Base-by-base conservation (phyloP, 805 yeast genomes). In the Candida nonsorbophila region DNA sequence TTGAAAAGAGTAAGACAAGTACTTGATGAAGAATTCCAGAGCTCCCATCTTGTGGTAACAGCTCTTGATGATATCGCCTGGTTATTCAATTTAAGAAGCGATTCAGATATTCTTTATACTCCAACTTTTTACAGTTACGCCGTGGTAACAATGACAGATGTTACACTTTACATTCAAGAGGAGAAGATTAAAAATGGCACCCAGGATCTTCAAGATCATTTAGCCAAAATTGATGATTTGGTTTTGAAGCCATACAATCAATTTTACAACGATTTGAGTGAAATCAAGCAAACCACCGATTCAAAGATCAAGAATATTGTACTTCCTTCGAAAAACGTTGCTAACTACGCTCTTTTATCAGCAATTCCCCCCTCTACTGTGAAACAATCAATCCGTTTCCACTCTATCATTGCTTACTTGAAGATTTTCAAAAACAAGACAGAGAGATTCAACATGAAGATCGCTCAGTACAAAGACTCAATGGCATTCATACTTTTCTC, bases 31-130 rank as follows among this genome's bases (percentile, higher is more conserved):
- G 46, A 30, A 32, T 53, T 33, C 14, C 27, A 36, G 5, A 45
- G 43, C 3, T 36, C 50, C 33, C 41, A 39, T 22, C 63, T 84
- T 25, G 60, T 87, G 9, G 40, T 47, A 2, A 44, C 49, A 9
- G 79, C 88, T 0, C 59, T 88, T 31, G 97, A 90, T 58, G 95
- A 88, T 44, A 74, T 87, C 33, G 92, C 95, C 4, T 88, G 97
- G 96, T 59, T 87, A 24, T 49, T 72, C 35, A 72, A 72, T 38
- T 49, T 73, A 32, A 74, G 98, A 40, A 84, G 88, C 4, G 72
- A 55, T 26, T 36, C 69, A 14, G 97, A 90, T 51, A 79, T 90
- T 34, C 79, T 79, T 4, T 90, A 71, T 50, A 80, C 81, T 46
- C 97, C 97, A 0, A 90, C 87, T 2, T 92, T 90, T 51, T 86